Conservation (phyloP, 2,329 filamentous ascomycete species). For the Cadophora gregata region DNA sequence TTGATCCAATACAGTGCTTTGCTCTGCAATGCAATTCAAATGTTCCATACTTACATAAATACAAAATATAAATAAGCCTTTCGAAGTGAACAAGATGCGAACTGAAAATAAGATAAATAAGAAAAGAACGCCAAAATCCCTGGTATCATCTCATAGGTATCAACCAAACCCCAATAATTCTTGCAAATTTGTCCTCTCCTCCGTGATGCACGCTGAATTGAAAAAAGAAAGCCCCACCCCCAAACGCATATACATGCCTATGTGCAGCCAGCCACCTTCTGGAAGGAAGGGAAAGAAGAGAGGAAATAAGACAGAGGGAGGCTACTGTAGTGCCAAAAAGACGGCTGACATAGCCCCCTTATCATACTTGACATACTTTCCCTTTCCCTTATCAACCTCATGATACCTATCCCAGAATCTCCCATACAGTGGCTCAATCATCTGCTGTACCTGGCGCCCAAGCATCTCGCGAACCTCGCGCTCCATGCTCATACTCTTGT, state of each 20-base stretch:
- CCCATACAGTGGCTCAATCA: conserved; percentile 92
- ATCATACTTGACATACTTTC: conserved; percentile 98
- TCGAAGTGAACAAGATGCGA: neutral
- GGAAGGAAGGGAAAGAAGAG: neutral
- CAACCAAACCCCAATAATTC: neutral
- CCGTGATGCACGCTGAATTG: neutral
- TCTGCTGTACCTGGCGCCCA: conserved; percentile 82
- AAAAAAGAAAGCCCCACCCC: neutral
- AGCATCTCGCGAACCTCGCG: conserved; percentile 83
- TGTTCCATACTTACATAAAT: neutral
- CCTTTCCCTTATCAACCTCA: conserved; percentile 96
- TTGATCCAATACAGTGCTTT: neutral
- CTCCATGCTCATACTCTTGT: conserved; percentile 89
- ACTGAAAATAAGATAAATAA: neutral
- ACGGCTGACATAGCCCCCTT: conserved; percentile 78
- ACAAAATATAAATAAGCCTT: neutral
- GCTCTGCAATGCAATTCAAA: neutral
- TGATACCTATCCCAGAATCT: conserved; percentile 98
- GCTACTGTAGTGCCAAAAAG: conserved; percentile 44
- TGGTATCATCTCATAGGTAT: conserved; percentile 22
- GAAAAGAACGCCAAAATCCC: conserved; percentile 18
- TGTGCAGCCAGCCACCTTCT: neutral
- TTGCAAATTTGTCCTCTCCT: conserved; percentile 8
- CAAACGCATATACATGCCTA: neutral
- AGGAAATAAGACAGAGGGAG: neutral